Percentiles rank a stretch among this genome's conserved stretches.
phyloP scores from a whole-genome alignment of 164 flowering plant genomes.

The Pachysandra terminalis region DNA sequence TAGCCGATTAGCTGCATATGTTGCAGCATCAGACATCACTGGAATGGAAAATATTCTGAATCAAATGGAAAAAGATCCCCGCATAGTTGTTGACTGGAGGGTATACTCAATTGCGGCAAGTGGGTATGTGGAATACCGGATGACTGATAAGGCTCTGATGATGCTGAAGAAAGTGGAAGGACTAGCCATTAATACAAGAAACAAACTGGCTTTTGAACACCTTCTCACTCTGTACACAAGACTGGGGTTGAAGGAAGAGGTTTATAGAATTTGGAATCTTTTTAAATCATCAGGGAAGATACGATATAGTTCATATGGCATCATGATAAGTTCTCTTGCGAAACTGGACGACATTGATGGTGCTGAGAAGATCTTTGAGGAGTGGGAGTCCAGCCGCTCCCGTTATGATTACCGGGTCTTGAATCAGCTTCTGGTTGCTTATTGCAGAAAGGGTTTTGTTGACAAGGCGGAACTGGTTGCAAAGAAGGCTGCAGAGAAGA shows the following conservation, averaged over 20 bases:
- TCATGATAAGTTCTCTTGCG: constrained; percentile 22
- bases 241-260: constrained; percentile 16
- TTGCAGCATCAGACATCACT: constrained; percentile 1
- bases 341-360: constrained; percentile 24
- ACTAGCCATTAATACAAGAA: not conserved
- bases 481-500: constrained; percentile 18
- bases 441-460: constrained; percentile 29
- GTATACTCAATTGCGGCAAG: constrained; percentile 20
- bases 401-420: constrained; percentile 26
- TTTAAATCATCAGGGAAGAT: not conserved
- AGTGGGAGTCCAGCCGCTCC: constrained; percentile 27
- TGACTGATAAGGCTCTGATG: constrained; percentile 14
- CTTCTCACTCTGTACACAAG: constrained; percentile 19
- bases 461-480: constrained; percentile 33
- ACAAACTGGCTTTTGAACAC: not conserved
- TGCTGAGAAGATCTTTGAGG: too few species aligned
- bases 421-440: constrained; percentile 24
- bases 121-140: constrained; percentile 24
- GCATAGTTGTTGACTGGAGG: constrained; percentile 8
- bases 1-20: constrained; percentile 17
- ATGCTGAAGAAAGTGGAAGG: constrained; percentile 22
- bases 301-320: constrained; percentile 8
- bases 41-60: constrained; percentile 26
- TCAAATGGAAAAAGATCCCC: constrained; percentile 21
- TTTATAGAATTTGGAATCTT: constrained; percentile 25